Evolutionary conservation across 2,329 filamentous ascomycete species (phyloP).

Genomic region (Hymenoscyphus fructigenus): DNA sequence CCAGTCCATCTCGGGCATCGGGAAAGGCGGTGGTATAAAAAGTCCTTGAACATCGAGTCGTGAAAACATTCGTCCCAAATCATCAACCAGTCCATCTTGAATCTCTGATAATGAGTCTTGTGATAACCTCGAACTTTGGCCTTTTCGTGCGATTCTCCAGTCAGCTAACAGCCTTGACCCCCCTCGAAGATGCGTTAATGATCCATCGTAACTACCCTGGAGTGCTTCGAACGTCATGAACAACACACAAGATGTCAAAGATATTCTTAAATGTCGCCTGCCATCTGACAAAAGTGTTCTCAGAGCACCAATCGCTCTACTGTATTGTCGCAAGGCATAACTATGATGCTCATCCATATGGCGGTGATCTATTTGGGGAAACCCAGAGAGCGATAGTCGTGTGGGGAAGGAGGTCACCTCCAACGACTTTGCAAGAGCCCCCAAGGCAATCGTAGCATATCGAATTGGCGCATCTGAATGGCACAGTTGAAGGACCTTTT

Average conservation of each 20-base stretch:
- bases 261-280: conserved; percentile 34
- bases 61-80: conserved; percentile 35
- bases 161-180: conserved; percentile 35
- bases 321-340: conserved; percentile 34
- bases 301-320: conserved; percentile 33
- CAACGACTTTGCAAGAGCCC: conserved; percentile 33
- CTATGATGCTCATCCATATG: conserved; percentile 36
- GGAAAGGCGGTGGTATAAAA: conserved; percentile 35
- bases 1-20: conserved; percentile 34
- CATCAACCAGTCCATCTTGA: conserved; percentile 36
- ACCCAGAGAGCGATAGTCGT: conserved; percentile 33
- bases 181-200: conserved; percentile 34
- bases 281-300: conserved; percentile 33
- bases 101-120: conserved; percentile 37
- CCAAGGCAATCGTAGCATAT: conserved; percentile 34
- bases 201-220: conserved; percentile 35
- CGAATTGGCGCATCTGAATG: conserved; percentile 34
- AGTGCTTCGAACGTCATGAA: conserved; percentile 37
- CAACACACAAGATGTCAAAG: conserved; percentile 34
- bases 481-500: conserved; percentile 36
- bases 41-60: conserved; percentile 35
- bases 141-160: conserved; percentile 35
- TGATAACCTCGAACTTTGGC: conserved; percentile 32
- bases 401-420: conserved; percentile 36
- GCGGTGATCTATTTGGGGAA: conserved; percentile 34